phyloP scores from a whole-genome alignment of 2,329 filamentous ascomycete genomes.

The Didymella glomerata region DNA sequence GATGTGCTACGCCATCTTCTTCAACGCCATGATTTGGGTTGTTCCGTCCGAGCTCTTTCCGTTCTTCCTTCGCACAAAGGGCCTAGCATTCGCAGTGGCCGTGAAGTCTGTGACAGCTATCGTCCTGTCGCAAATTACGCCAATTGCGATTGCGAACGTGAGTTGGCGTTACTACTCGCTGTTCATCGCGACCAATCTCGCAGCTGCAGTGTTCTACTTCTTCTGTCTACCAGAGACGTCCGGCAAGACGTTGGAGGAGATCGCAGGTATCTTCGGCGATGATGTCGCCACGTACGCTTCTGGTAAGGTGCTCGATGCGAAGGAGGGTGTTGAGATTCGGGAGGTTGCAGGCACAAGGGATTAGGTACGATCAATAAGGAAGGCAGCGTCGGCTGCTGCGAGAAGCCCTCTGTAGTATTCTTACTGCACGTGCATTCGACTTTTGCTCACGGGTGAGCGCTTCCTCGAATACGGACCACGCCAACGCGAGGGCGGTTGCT shows the following conservation, averaged over 20 bases:
- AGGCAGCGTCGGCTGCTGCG: not conserved
- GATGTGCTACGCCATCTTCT: not conserved
- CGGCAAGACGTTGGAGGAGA: not conserved
- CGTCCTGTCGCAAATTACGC: not conserved
- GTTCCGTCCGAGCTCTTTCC: not conserved
- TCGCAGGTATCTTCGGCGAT: not conserved
- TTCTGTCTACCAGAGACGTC: not conserved
- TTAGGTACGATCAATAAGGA: not conserved
- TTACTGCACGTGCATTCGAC: not conserved
- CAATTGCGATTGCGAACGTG: not conserved
- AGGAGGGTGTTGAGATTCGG: constrained; percentile 1
- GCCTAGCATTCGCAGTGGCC: not conserved
- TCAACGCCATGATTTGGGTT: not conserved
- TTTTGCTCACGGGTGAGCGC: too few relatives aligned
- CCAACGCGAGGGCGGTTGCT: not conserved
- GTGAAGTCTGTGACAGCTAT: not conserved
- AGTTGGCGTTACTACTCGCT: not conserved
- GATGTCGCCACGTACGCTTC: not conserved
- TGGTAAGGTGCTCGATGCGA: constrained; percentile 4
- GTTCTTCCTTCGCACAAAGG: not conserved
- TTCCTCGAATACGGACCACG: not conserved
- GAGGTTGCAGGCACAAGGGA: not conserved
- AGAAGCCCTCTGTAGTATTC: not conserved
- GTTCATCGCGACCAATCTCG: not conserved
- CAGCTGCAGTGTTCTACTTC: not conserved